A percentile compares a stretch with the other conserved stretches of the same genome.
Conservation (phyloP, 257 asterid species). For the Salvia miltiorrhiza region DNA sequence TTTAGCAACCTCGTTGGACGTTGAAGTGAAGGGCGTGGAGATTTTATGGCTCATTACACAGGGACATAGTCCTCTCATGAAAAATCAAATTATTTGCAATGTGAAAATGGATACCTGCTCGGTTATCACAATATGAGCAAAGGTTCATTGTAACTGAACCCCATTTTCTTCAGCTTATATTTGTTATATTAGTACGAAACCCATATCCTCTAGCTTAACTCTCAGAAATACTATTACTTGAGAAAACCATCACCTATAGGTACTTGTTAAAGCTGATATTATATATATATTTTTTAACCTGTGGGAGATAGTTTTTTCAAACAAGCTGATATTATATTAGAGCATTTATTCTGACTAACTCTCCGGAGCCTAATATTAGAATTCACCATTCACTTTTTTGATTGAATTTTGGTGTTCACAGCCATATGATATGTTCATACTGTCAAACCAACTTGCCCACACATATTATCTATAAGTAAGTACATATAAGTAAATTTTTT, state of each 20-base stretch:
- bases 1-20: too few species aligned
- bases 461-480: neutral
- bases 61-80: too few species aligned
- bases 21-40: too few species aligned
- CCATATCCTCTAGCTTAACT: neutral
- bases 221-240: neutral
- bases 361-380: neutral
- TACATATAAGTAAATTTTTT: constrained; percentile 5
- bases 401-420: constrained; percentile 2
- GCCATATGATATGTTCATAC: neutral
- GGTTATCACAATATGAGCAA: too few species aligned
- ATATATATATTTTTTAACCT: too few species aligned
- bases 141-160: too few species aligned
- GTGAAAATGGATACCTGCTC: too few species aligned
- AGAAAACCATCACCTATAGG: neutral
- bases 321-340: neutral
- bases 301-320: too few species aligned
- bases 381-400: neutral
- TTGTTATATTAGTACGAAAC: neutral
- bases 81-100: too few species aligned
- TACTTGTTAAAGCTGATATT: neutral
- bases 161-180: too few species aligned
- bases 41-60: too few species aligned
- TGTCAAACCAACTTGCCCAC: neutral
- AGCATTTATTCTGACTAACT: neutral